Evolutionary conservation across 2,329 filamentous ascomycete genomes (phyloP), one percentile per base, ranked within the genome.

Genomic region (Claviceps sp.): DNA sequence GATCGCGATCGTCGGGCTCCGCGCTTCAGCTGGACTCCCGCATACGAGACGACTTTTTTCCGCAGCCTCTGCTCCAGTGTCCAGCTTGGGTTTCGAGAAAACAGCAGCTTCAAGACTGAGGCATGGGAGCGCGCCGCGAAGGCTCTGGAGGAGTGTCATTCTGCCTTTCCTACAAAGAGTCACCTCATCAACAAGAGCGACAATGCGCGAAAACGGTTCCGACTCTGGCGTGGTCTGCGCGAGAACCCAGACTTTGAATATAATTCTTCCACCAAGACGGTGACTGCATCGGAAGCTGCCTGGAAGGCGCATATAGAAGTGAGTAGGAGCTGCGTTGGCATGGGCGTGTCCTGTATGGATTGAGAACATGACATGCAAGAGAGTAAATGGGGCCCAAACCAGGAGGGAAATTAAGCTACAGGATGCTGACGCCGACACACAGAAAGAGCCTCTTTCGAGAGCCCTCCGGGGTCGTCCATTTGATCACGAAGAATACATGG

Each of bases 151-250:
- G 74, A 77, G 34, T 72, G 71, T 51, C 78, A 81, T 59, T 69
- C 70, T 59, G 76, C 77, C 46, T 78, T 72, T 56, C 76, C 77
- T n/a, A 73, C 77, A 55, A 81, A 81, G 65, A 75, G 72, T 58
- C 78, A 81, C 51, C 73, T 81, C 39, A 79, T 81, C 64, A 81
- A 81, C 68, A 81, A 81, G 66, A 78, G 76, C 56, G 78, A 81
- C 65, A 81, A 81, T 63, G 78, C 78, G 54, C 72, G 78, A 49
- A 81, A 81, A 64, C 76, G 78, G 59, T 81, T 81, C 55, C 75
- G 78, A n/a, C 67, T 81, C 50, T 81, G 78, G 78, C 67, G 78
- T 17, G 76, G 77, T 22, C 63, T 81, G 57, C 68, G 77, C 24
- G 78, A 81, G 60, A 72, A 81, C 53, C 73, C 75, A 2, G 74